A percentile compares a stretch with the other conserved stretches of the same genome.
Evolutionary conservation across 371 early-diverging fungal genomes (phyloP).

Genomic region (Lichtheimia corymbifera): DNA sequence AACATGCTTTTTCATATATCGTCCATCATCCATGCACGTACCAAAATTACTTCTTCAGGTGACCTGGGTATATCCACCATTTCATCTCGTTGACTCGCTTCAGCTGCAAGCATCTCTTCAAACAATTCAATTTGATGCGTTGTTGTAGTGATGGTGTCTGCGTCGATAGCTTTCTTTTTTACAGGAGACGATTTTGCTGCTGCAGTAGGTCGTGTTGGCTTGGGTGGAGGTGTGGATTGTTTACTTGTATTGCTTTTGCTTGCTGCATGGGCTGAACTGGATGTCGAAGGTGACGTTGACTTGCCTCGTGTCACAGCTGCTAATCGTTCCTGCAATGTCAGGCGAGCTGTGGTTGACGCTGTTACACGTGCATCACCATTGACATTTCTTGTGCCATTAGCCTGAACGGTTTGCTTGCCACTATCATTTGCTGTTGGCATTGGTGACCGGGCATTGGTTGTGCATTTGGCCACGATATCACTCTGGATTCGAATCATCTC

Average conservation of each 20-base stretch:
- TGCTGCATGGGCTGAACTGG: conserved; percentile 12
- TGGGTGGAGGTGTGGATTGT: not conserved
- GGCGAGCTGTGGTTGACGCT: conserved; percentile 41
- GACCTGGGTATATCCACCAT: conserved; percentile 14
- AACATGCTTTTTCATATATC: no score
- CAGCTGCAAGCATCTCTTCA: conserved; percentile 24
- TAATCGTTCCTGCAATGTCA: conserved; percentile 45
- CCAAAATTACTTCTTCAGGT: conserved; percentile 24
- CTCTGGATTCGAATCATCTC: conserved; percentile 68
- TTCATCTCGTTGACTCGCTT: conserved; percentile 14
- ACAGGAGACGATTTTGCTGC: conserved; percentile 4
- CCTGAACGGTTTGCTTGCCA: no score
- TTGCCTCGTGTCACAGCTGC: conserved; percentile 38
- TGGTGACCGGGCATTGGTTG: conserved; percentile 59
- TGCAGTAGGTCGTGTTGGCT: not conserved
- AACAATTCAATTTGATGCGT: conserved; percentile 16
- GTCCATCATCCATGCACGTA: not conserved
- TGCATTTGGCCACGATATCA: conserved; percentile 69
- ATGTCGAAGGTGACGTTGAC: not conserved
- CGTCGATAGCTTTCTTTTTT: conserved; percentile 1
- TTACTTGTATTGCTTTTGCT: not conserved
- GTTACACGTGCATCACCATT: conserved; percentile 32
- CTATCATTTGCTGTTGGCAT: conserved; percentile 6
- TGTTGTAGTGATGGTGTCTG: conserved; percentile 10
- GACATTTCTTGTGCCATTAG: conserved; percentile 4